Conservation (phyloP, 2,329 filamentous ascomycete species). For the Neonectria coccinea region DNA sequence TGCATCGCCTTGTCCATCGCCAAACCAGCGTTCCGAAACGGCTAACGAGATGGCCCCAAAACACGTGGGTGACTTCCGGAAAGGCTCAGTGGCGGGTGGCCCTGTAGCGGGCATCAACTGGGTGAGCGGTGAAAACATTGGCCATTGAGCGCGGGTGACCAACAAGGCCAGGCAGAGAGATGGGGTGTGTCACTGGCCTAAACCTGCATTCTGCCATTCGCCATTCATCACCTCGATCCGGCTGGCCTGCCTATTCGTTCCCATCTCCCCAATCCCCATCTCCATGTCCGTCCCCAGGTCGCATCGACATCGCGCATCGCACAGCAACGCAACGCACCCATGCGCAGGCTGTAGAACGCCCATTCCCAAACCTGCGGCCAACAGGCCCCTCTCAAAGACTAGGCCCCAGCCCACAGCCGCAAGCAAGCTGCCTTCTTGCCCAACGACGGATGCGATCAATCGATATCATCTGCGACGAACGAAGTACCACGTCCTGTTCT, state of each 20-base stretch:
- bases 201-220: neutral
- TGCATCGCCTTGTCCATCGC: constrained; percentile 15
- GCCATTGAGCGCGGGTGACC: constrained; percentile 32
- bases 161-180: constrained; percentile 17
- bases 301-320: constrained; percentile 25
- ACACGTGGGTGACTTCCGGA: constrained; percentile 47
- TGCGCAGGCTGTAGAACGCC: constrained; percentile 10
- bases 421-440: constrained; percentile 15
- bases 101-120: constrained; percentile 5
- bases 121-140: constrained; percentile 43
- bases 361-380: constrained; percentile 1
- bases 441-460: constrained; percentile 27
- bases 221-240: constrained; percentile 34
- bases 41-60: constrained; percentile 37
- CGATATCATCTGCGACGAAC: constrained; percentile 21
- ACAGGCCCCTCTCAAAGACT: constrained; percentile 15
- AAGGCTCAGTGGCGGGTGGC: constrained; percentile 42
- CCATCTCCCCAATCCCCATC: constrained; percentile 4
- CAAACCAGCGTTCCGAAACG: constrained; percentile 34
- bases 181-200: constrained; percentile 3
- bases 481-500: constrained; percentile 4
- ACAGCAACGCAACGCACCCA: constrained; percentile 13
- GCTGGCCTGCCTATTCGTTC: constrained; percentile 23
- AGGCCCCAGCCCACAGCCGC: constrained; percentile 13
- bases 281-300: neutral